Conservation (phyloP, 202 grass and related monocot genomes). For the Panicum hallii region DNA sequence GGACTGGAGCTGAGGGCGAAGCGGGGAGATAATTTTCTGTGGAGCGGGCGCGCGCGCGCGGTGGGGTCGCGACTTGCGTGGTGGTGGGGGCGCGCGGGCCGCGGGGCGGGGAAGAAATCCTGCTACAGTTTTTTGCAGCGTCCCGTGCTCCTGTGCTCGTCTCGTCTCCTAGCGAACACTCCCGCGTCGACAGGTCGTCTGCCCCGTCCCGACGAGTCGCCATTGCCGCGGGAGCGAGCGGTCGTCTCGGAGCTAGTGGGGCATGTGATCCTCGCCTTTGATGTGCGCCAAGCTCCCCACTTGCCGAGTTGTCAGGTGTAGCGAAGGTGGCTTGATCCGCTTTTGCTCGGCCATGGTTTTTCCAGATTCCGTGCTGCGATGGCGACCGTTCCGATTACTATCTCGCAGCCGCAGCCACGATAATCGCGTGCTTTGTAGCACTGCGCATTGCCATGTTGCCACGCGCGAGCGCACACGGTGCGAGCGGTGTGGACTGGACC, state of each 20-base stretch:
- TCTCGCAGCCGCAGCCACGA: neutral
- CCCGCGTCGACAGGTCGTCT: neutral
- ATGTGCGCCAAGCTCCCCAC: neutral
- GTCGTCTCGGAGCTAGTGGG: neutral
- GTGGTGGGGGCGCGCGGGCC: slow-evolving; percentile 23
- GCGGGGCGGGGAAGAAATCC: neutral
- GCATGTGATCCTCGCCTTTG: slow-evolving; percentile 11
- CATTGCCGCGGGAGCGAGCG: neutral
- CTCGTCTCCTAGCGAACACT: neutral
- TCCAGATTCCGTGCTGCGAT: neutral
- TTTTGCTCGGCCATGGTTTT: neutral
- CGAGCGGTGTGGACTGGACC: neutral
- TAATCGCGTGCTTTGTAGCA: neutral
- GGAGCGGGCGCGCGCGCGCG: neutral
- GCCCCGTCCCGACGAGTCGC: neutral
- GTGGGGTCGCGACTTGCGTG: neutral
- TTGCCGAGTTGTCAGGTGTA: neutral
- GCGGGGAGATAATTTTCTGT: slow-evolving; percentile 40
- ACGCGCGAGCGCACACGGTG: neutral
- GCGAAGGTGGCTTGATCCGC: neutral
- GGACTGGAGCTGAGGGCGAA: neutral
- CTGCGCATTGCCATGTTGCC: neutral
- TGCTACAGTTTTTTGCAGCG: neutral
- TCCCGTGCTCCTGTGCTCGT: neutral
- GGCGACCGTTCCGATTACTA: neutral